Conservation (phyloP, 2,329 filamentous ascomycete genomes). For the Plectosphaerella plurivora region DNA sequence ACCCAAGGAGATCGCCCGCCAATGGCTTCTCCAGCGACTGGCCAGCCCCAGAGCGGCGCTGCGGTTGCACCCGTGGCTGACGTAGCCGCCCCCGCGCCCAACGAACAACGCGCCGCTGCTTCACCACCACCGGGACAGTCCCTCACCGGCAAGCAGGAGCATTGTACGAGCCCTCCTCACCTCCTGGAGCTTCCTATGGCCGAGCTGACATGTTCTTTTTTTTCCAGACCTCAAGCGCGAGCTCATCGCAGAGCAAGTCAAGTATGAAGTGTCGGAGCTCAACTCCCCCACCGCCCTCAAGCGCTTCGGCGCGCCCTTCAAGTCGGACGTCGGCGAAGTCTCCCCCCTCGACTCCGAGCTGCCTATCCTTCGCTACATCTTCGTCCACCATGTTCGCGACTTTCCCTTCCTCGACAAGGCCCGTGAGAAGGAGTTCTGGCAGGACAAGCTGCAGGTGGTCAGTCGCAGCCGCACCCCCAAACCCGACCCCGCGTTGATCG, state of each 20-base stretch:
- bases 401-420: slow-evolving; percentile 98
- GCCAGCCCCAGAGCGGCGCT: slow-evolving; percentile 11
- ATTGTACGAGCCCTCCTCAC: slow-evolving; percentile 58
- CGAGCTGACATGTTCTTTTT: not conserved
- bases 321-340: slow-evolving; percentile 86
- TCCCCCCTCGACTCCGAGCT: slow-evolving; percentile 90
- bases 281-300: slow-evolving; percentile 92
- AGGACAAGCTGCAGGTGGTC: slow-evolving; percentile 93
- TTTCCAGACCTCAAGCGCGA: slow-evolving; percentile 85
- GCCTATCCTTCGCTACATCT: slow-evolving; percentile 91
- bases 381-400: slow-evolving; percentile 95
- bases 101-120: slow-evolving; percentile 6
- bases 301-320: slow-evolving; percentile 93
- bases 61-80: slow-evolving; percentile 8
- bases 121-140: slow-evolving; percentile 34
- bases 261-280: slow-evolving; percentile 85
- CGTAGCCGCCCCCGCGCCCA: slow-evolving; percentile 15
- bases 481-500: not conserved
- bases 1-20: not conserved
- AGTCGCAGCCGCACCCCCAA: slow-evolving; percentile 29
- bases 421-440: slow-evolving; percentile 98
- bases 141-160: slow-evolving; percentile 94
- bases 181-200: not conserved
- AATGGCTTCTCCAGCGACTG: slow-evolving; percentile 12
- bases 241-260: slow-evolving; percentile 83